Evolutionary conservation across 768 basidiomycete genomes (phyloP).

Genomic region (Lanmaoa rubissima): DNA sequence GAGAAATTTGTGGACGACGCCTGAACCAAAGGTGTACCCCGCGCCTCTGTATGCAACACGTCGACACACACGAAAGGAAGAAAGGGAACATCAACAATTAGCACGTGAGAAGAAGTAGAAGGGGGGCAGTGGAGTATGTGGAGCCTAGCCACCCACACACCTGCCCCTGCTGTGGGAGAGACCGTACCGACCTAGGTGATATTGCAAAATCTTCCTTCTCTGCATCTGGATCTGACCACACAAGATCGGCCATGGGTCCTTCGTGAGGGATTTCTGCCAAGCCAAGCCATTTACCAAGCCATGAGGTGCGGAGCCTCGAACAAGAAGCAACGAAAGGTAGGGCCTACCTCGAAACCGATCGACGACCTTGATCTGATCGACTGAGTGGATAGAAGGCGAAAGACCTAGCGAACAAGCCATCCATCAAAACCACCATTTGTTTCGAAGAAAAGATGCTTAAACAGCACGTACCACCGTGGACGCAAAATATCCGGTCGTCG

Average conservation of each 20-base stretch:
- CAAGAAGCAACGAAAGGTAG: conserved; percentile 17
- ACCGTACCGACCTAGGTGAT: conserved; percentile 76
- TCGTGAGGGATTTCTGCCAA: conserved; percentile 94
- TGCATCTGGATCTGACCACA: conserved; percentile 99
- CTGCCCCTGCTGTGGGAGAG: conserved; percentile 7
- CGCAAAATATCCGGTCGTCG: conserved; percentile 98
- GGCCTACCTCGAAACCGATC: conserved; percentile 91
- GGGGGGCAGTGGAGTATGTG: conserved; percentile 7
- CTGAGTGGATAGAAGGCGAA: conserved; percentile 97
- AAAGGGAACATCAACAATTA: conserved; percentile 5
- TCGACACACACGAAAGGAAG: conserved; percentile 2
- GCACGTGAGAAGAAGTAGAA: conserved; percentile 10
- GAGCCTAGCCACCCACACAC: conserved; percentile 8
- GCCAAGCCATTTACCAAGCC: conserved; percentile 8
- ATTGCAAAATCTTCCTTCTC: conserved; percentile 99
- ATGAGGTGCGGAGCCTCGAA: conserved; percentile 25
- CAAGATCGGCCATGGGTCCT: conserved; percentile 99
- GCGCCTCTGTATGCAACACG: conserved; percentile 66
- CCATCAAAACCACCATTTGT: conserved; percentile 1
- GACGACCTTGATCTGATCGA: conserved; percentile 99
- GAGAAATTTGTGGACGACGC: conserved; percentile 96
- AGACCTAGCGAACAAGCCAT: conserved; percentile 55
- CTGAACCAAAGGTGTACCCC: conserved; percentile 97
- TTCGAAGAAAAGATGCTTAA: not conserved
- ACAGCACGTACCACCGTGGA: conserved; percentile 79